These are phyloP conservation scores for Parasarocladium wereldwijsianum DNA, from an alignment of 2,329 filamentous ascomycete species.

Conservation along the genomic window DNA sequence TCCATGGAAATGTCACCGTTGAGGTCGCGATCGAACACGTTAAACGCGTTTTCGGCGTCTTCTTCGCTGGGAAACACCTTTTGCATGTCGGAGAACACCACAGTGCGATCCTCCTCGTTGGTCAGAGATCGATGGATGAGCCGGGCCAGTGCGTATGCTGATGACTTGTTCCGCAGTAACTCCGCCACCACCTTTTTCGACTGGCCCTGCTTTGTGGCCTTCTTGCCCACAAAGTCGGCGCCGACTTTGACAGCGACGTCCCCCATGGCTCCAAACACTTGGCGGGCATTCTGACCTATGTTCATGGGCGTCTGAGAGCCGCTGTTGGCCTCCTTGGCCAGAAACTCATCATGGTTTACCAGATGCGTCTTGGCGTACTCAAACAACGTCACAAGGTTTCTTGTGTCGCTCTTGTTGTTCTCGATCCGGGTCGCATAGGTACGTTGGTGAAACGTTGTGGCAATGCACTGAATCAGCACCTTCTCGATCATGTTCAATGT, in stretches of 20 bases:
- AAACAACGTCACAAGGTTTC: conserved; percentile 35
- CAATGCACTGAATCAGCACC: conserved; percentile 87
- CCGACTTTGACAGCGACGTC: conserved; percentile 76
- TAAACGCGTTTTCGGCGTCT: conserved; percentile 77
- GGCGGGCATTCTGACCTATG: conserved; percentile 60
- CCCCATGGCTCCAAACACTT: conserved; percentile 65
- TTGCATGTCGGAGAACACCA: conserved; percentile 64
- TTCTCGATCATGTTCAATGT: conserved; percentile 80
- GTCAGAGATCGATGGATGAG: conserved; percentile 80
- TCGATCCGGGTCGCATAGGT: conserved; percentile 88
- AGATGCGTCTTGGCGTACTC: conserved; percentile 66
- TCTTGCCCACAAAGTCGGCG: conserved; percentile 78
- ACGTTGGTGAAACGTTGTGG: conserved; percentile 78
- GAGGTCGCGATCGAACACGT: conserved; percentile 90
- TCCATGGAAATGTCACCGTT: conserved; percentile 96
- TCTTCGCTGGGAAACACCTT: conserved; percentile 68
- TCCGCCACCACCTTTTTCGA: conserved; percentile 74
- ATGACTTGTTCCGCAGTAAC: conserved; percentile 55
- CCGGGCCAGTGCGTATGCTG: conserved; percentile 72
- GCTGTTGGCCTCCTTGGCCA: conserved; percentile 24
- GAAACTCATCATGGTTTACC: conserved; percentile 34
- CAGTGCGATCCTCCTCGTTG: conserved; percentile 58
- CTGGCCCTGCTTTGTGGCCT: conserved; percentile 50
- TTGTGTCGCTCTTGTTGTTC: conserved; percentile 82
- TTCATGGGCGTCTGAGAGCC: conserved; percentile 56